These are phyloP conservation scores for Boletellus sp. DNA, from an alignment of 768 basidiomycete genomes.

Conservation along the genomic window DNA sequence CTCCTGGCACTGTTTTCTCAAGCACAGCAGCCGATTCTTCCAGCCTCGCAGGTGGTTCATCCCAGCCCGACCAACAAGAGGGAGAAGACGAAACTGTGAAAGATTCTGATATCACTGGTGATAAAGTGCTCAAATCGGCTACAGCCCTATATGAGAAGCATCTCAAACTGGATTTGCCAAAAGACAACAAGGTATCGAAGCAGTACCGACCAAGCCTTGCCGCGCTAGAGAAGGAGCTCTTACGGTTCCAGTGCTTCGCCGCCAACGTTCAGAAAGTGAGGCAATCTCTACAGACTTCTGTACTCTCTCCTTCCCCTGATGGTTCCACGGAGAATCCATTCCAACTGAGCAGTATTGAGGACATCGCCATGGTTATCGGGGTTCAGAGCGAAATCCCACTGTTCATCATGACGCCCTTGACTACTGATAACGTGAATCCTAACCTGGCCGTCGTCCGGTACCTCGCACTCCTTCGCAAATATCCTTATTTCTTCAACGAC, in stretches of 20 bases:
- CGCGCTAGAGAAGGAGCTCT: background rate
- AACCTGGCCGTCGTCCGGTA: background rate
- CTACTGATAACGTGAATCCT: background rate
- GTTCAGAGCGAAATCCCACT: background rate
- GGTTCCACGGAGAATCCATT: background rate
- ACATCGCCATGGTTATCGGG: background rate
- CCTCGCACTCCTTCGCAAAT: background rate
- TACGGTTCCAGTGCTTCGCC: background rate
- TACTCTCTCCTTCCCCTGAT: background rate
- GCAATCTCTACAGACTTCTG: background rate
- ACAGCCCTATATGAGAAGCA: background rate
- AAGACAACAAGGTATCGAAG: background rate
- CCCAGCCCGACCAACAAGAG: too few species aligned
- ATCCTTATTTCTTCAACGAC: background rate
- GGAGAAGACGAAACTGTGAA: too few species aligned
- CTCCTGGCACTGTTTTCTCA: background rate
- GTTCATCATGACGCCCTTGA: background rate
- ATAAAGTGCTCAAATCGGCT: background rate
- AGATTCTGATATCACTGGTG: background rate
- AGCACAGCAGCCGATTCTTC: background rate
- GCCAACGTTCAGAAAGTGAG: background rate
- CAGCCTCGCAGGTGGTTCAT: too few species aligned
- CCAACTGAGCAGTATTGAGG: background rate
- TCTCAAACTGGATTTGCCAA: background rate
- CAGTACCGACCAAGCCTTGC: background rate